Evolutionary conservation across 2,329 filamentous ascomycete species (phyloP), one percentile per base, ranked within the genome.

Genomic region (Cordyceps fumosorosea): DNA sequence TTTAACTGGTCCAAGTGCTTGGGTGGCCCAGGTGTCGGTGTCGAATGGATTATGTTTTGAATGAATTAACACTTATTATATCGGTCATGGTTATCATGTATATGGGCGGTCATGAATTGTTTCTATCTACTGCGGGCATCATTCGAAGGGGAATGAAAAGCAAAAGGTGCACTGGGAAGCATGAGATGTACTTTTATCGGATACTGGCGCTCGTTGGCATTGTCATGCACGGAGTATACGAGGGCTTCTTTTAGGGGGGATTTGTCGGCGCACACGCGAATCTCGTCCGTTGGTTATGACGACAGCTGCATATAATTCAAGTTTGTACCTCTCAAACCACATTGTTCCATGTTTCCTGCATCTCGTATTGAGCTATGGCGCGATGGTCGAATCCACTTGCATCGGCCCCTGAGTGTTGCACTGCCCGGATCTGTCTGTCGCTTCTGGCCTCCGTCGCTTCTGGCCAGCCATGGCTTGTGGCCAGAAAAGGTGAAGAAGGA

Each of bases 21-120:
- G 64, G 81, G 81, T 18, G 81, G 82, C 3, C 78, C 78, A 10
- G 81, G 81, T 20, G 75, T 80, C 22, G 84, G 86, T 52, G 82
- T 86, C 22, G 84, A 87, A 73, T 87, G 84, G 84, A 87, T 87
- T 69, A 87, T 87, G 83, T 84, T 87, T 72, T 87, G 74, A 80
- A 44, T 22, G 22, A 18, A 50, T 40, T 24, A 44, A n/a, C 34
- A 52, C 37, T 52, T 32, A 6, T 45, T 11, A 10, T 45, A 6
- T 45, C n/a, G 5, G 47, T 24, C 37, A 37, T 22, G 44, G 67
- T 65, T 50, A 47, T 66, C 52, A 60, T 65, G 52, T 62, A 63
- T 57, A 44, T 53, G 66, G 56, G 63, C 58, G 59, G 65, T 58
- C 47, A n/a, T 22, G 5, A 32, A 26, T 29, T 40, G 24, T 29